Evolutionary conservation across 345 rosid genomes (phyloP), one percentile per base, ranked within the genome.

Genomic region (Orychophragmus violaceus): DNA sequence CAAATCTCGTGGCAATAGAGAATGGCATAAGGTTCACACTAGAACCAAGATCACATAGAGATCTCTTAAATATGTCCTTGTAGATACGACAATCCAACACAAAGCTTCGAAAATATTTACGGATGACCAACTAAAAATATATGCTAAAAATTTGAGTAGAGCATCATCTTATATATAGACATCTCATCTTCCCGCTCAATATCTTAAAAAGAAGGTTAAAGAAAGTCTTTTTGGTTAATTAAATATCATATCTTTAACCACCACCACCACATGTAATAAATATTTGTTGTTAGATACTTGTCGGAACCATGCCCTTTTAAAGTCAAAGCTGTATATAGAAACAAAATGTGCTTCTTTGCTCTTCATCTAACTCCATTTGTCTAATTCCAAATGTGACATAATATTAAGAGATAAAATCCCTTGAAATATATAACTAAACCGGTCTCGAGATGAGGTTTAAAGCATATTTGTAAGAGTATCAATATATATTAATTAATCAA

Each of bases 381-480:
- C 4, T 24, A 55, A 13, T 46, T 56, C 64, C 32, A 45, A 30
- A 54, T 1, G 28, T 49, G 18, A 66, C 14, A 35, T 61, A 10
- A 22, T 45, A 27, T 18, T 16, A 54, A 41, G 23, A 70, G 24
- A 53, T 12, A 23, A 36, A n/a, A 59, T 14, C 19, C 37, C 52
- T 57, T 23, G 76, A 57, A 46, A 19, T 45, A 11, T 10, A 7
- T 48, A 28, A 63, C 5, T 1, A 64, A 65, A 29, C 22, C 3
- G 21, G 52, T 39, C 18, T 50, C 66, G 48, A 57, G 77, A 50
- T 65, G 66, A 36, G 44, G 48, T 58, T n/a, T 50, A 30, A 59
- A 41, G 71, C 48, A 72, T 66, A 72, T 29, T 50, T 72, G 66
- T 65, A 58, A n/a, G n/a, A n/a, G n/a, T n/a, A 65, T 64, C 16